These are phyloP conservation scores for Pseudozyma hubeiensis DNA, from an alignment of 1,284 basidiomycete genomes.

Conservation along the genomic window DNA sequence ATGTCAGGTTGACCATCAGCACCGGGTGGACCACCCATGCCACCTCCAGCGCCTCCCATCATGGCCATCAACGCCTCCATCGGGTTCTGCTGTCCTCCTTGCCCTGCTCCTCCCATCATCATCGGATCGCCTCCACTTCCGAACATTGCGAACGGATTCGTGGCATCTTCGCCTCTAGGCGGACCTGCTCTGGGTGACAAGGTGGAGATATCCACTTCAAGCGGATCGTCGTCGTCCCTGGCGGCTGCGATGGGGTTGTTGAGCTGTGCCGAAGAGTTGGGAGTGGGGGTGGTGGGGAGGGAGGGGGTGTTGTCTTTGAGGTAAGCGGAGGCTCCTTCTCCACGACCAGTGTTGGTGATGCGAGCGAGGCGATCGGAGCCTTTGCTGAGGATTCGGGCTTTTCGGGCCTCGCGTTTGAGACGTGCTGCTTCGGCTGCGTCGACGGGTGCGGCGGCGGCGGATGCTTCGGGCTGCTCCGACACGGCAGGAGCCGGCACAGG, in stretches of 20 bases:
- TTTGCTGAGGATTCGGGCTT: slow-evolving; percentile 63
- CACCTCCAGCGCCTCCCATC: slow-evolving; percentile 48
- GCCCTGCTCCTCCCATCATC: not conserved
- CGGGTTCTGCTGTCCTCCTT: slow-evolving; percentile 23
- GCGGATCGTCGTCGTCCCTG: slow-evolving; percentile 50
- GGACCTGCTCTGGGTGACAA: slow-evolving; percentile 14
- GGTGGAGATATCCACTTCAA: slow-evolving; percentile 52
- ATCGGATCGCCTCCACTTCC: slow-evolving; percentile 8
- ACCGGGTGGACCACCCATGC: slow-evolving; percentile 4
- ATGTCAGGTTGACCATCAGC: slow-evolving; percentile 27
- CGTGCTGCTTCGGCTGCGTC: slow-evolving; percentile 60
- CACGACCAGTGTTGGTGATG: slow-evolving; percentile 66
- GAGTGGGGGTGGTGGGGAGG: slow-evolving; percentile 4
- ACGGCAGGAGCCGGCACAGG: not conserved
- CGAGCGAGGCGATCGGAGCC: slow-evolving; percentile 65
- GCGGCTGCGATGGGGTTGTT: not conserved
- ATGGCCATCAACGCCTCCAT: slow-evolving; percentile 53
- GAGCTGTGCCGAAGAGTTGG: not conserved
- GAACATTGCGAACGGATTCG: slow-evolving; percentile 42
- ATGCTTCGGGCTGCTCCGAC: not conserved
- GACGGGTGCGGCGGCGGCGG: slow-evolving; percentile 3
- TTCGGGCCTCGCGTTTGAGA: slow-evolving; percentile 64
- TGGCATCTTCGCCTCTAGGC: slow-evolving; percentile 21
- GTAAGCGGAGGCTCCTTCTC: slow-evolving; percentile 57
- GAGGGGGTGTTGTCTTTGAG: slow-evolving; percentile 48